Conservation (phyloP, 176 grass and related monocot species). For the Neostapfia colusana region DNA sequence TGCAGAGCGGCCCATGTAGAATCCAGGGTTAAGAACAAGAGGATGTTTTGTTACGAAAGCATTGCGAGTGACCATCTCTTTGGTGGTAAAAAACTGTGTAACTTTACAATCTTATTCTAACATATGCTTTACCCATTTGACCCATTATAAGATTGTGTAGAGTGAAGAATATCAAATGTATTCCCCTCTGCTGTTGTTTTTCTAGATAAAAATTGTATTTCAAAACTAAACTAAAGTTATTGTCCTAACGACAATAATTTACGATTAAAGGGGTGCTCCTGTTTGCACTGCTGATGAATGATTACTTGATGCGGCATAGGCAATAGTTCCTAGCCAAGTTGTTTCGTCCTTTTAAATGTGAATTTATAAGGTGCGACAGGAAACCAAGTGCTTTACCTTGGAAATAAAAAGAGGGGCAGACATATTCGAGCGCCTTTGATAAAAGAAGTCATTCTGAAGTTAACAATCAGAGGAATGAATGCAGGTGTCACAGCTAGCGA, state of each 20-base stretch:
- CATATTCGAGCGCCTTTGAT: conserved; percentile 36
- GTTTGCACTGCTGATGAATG: conserved; percentile 31
- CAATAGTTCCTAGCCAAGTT: conserved; percentile 37
- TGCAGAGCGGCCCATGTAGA: neutral
- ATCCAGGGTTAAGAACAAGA: neutral
- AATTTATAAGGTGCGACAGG: neutral
- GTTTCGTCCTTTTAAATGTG: conserved; percentile 33
- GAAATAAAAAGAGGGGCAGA: conserved; percentile 31
- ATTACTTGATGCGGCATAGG: conserved; percentile 18
- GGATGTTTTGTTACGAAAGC: neutral
- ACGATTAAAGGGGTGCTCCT: no score
- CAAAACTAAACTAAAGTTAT: no score
- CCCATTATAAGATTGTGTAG: conserved; percentile 21
- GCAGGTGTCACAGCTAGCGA: conserved; percentile 47
- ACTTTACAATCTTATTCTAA: neutral
- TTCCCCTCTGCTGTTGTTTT: no score
- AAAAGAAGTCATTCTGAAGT: conserved; percentile 17
- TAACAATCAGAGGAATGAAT: conserved; percentile 42
- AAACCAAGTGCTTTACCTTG: conserved; percentile 39
- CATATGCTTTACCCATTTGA: neutral
- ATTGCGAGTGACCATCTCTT: neutral
- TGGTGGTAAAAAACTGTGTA: neutral
- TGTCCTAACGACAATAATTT: no score
- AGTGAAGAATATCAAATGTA: conserved; percentile 11
- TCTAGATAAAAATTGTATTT: no score